Evolutionary conservation across 768 basidiomycete genomes (phyloP), one percentile per base, ranked within the genome.

Genomic region (Trametes sanguinea): DNA sequence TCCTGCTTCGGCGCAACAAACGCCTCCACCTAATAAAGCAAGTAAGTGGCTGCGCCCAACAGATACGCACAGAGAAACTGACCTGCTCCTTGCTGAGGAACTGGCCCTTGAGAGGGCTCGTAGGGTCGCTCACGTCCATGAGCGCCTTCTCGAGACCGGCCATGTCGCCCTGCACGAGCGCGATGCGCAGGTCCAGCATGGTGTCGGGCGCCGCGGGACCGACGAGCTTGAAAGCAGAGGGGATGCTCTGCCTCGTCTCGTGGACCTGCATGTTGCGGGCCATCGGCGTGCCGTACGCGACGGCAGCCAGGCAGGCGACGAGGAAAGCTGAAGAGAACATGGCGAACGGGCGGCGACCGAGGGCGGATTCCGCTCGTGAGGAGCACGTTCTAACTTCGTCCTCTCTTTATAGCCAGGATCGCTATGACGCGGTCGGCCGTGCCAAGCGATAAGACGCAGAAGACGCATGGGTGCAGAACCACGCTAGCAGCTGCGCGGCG

Each of bases 11-110:
- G 75, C 4, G 67, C 63, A n/a, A 70, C 68, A 51, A 72, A 73
- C 2, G 32, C 55, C 33, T 70, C 71, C 10, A 71, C 71, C 73
- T 76, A 37, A 22, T 22, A 14, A 13, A 9, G 11, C 9, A 35
- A 35, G 6, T 51, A n/a, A 43, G 40, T 43, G 6, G 10, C 39
- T 7, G 4, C 9, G 7, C 6, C 2, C 30, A n/a, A 6, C 6
- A 30, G 16, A 16, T 10, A 7, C 4, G 1, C 8, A 22, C 1
- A 16, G n/a, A 11, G 35, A 32, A 32, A 11, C 17, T 64, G 57
- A 80, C 78, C 72, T 79, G 70, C 27, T 75, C 77, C 65, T 73
- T 70, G 61, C 66, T 73, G 44, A 80, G 61, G 62, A 75, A 74
- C 65, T 78, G 72, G 29, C 78, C 75, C 65, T 75, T 78, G 13